A percentile compares a stretch with the other conserved stretches of the same genome.
Conservation (phyloP, 495 filamentous ascomycete genomes). For the Penicillium manginii region DNA sequence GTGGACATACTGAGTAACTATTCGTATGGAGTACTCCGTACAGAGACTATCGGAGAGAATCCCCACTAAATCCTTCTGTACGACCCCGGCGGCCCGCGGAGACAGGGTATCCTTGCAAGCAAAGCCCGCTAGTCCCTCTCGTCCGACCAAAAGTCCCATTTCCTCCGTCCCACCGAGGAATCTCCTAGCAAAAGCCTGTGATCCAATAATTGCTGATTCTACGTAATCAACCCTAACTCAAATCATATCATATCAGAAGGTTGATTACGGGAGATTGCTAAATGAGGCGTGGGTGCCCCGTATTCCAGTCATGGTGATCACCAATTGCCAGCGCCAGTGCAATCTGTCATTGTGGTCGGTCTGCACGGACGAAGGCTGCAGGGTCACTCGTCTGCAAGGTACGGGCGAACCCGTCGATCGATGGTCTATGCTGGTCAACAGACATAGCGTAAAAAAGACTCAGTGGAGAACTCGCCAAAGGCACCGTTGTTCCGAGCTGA, state of each 20-base stretch:
- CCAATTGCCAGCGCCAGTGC: not conserved
- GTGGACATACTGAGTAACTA: too few relatives aligned
- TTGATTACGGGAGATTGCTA: too few relatives aligned
- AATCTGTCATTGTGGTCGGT: not conserved
- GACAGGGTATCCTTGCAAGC: slow-evolving; percentile 14
- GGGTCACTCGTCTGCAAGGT: slow-evolving; percentile 37
- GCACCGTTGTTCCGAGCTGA: not conserved
- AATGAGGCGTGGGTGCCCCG: too few relatives aligned
- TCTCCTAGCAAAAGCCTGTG: too few relatives aligned
- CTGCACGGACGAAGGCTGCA: slow-evolving; percentile 33
- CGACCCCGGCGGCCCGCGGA: not conserved
- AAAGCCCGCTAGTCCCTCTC: slow-evolving; percentile 13
- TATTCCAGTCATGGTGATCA: too few relatives aligned
- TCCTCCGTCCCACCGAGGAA: slow-evolving; percentile 10
- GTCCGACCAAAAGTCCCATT: slow-evolving; percentile 16
- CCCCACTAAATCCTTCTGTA: not conserved
- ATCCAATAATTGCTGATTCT: too few relatives aligned
- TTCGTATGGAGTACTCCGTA: not conserved
- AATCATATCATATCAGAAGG: too few relatives aligned
- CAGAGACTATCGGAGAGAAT: slow-evolving; percentile 6
- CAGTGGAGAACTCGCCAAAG: slow-evolving; percentile 1
- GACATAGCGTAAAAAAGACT: not conserved
- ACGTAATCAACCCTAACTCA: too few relatives aligned
- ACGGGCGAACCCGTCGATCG: slow-evolving; percentile 38
- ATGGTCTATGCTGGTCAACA: not conserved